Evolutionary conservation across 2,329 filamentous ascomycete genomes (phyloP).

Genomic region (Phialemoniopsis sp.): DNA sequence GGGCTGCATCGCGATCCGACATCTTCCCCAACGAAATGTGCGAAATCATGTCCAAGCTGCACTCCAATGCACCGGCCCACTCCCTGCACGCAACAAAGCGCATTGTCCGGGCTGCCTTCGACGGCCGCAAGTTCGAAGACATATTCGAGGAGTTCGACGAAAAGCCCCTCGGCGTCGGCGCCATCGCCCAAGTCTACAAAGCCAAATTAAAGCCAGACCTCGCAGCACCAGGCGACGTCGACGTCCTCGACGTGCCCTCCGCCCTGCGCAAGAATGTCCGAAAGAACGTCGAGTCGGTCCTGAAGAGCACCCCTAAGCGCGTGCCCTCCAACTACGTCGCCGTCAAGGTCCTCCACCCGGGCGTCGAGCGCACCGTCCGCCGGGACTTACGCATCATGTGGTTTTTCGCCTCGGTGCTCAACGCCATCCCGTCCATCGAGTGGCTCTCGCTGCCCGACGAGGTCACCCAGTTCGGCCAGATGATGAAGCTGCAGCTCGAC

Average conservation of each 20-base stretch:
- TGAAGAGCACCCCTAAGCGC: slow-evolving; percentile 81
- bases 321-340: slow-evolving; percentile 92
- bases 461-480: slow-evolving; percentile 88
- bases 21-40: slow-evolving; percentile 95
- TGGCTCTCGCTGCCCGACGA: slow-evolving; percentile 97
- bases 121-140: slow-evolving; percentile 73
- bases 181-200: slow-evolving; percentile 97
- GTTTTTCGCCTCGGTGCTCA: slow-evolving; percentile 82
- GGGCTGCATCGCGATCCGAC: slow-evolving; percentile 93
- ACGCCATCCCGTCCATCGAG: slow-evolving; percentile 87
- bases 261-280: slow-evolving; percentile 63
- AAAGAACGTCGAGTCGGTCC: slow-evolving; percentile 77
- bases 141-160: slow-evolving; percentile 97
- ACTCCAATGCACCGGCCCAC: slow-evolving; percentile 92
- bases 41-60: slow-evolving; percentile 86
- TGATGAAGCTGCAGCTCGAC: slow-evolving; percentile 98
- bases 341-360: slow-evolving; percentile 91
- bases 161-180: slow-evolving; percentile 84
- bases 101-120: slow-evolving; percentile 79
- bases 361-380: slow-evolving; percentile 84
- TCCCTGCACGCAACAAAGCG: slow-evolving; percentile 74
- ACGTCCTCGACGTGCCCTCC: slow-evolving; percentile 33
- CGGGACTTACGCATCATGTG: slow-evolving; percentile 91
- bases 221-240: slow-evolving; percentile 57
- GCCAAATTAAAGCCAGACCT: slow-evolving; percentile 83